Evolutionary conservation across 192 early-diverging fungal genomes (phyloP).

Genomic region (Anaeromyces robustus): DNA sequence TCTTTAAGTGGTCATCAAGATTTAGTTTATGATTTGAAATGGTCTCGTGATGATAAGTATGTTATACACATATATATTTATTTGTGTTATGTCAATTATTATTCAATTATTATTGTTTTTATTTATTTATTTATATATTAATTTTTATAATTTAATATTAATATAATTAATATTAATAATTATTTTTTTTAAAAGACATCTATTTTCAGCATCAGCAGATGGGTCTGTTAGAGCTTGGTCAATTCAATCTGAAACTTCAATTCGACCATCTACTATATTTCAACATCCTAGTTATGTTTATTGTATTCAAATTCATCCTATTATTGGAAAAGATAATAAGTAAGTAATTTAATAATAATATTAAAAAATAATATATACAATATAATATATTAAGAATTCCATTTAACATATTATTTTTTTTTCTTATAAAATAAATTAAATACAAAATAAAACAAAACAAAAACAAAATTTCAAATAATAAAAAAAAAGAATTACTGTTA

Average conservation of each 20-base stretch:
- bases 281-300: constrained; percentile 26
- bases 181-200: constrained; percentile 5
- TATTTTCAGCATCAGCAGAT: constrained; percentile 26
- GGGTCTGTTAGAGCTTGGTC: constrained; percentile 22
- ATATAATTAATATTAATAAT: constrained; percentile 1
- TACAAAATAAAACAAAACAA: no score
- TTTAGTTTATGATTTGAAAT: constrained; percentile 23
- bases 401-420: no score
- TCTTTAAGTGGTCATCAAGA: constrained; percentile 22
- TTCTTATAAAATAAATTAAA: no score
- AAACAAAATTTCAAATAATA: no score
- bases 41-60: constrained; percentile 20
- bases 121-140: no score
- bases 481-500: constrained; percentile 3
- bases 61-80: no score
- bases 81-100: no score
- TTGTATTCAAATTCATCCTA: constrained; percentile 13
- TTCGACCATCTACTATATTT: constrained; percentile 4
- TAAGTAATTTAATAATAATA: not conserved
- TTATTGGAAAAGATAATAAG: constrained; percentile 4
- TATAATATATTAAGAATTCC: no score
- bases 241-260: constrained; percentile 2
- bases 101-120: no score
- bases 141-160: not conserved
- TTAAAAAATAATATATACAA: no score